Percentiles rank a stretch among this genome's conserved stretches.
Evolutionary conservation across 805 yeast genomes (phyloP).

Genomic region (Saturnispora bothae): DNA sequence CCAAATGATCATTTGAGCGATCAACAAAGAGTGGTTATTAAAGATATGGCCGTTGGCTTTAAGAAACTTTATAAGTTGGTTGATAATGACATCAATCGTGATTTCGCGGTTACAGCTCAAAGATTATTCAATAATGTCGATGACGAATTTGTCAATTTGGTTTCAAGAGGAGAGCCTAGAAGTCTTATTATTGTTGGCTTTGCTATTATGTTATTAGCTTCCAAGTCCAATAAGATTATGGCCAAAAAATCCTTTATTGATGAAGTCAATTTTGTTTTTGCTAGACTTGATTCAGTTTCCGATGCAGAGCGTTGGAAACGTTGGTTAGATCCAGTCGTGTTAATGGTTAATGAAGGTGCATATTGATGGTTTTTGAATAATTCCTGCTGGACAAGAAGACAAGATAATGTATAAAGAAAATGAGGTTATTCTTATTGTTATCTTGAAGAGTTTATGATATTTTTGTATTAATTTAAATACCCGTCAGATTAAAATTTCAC

Average conservation of each 20-base stretch:
- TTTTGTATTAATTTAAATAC: too few relatives aligned
- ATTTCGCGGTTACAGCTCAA: conserved; percentile 11
- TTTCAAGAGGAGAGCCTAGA: conserved; percentile 15
- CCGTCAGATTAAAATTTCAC: too few relatives aligned
- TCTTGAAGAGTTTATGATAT: too few relatives aligned
- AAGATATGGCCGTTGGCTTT: conserved; percentile 1
- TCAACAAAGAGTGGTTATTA: not conserved
- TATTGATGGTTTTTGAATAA: too few relatives aligned
- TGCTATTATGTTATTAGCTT: conserved; percentile 13
- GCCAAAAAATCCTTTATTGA: conserved; percentile 1
- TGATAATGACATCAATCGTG: conserved; percentile 9
- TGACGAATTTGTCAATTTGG: conserved; percentile 9
- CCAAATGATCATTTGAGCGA: not conserved
- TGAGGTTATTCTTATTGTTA: too few relatives aligned
- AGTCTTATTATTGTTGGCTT: conserved; percentile 16
- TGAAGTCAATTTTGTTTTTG: conserved; percentile 10
- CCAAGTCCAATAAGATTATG: conserved; percentile 8
- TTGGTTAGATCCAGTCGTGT: conserved; percentile 12
- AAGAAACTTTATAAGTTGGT: conserved; percentile 6
- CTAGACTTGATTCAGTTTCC: conserved; percentile 3
- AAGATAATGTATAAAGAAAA: too few relatives aligned
- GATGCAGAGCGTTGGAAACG: conserved; percentile 9
- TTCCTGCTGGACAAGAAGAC: too few relatives aligned
- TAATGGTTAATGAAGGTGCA: too few relatives aligned
- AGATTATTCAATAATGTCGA: conserved; percentile 12